These are phyloP conservation scores for Cryptococcus sp. DNA, from an alignment of 1,284 basidiomycete genomes.

Conservation along the genomic window DNA sequence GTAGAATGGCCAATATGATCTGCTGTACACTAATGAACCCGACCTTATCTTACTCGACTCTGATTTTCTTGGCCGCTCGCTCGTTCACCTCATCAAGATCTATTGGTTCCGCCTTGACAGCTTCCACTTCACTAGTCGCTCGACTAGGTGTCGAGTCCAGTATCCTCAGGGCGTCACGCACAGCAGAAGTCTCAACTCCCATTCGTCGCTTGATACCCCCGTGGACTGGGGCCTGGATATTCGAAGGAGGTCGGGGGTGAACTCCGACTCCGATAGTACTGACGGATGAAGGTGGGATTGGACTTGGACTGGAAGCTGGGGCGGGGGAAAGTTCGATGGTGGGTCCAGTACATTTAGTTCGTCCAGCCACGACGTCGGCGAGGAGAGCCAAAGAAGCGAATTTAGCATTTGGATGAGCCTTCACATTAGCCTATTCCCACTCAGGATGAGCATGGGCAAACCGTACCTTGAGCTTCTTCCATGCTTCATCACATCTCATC, in stretches of 20 bases:
- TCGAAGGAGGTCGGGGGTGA: conserved; percentile 13
- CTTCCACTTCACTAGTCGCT: background rate
- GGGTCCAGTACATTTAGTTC: conserved; percentile 71
- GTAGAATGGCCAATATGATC: background rate
- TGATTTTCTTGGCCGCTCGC: background rate
- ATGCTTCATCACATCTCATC: conserved; percentile 76
- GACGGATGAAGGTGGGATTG: conserved; percentile 50
- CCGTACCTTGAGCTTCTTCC: conserved; percentile 67
- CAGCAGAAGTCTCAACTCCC: conserved; percentile 70
- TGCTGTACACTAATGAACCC: background rate
- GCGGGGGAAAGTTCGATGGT: conserved; percentile 61
- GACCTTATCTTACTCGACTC: background rate
- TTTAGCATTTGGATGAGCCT: conserved; percentile 74
- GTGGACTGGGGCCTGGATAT: conserved; percentile 57
- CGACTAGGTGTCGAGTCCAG: conserved; percentile 53
- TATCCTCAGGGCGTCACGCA: conserved; percentile 69
- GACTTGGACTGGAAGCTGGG: conserved; percentile 20
- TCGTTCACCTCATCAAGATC: background rate
- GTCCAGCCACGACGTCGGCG: conserved; percentile 79
- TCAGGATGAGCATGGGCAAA: no score
- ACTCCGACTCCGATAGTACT: conserved; percentile 9
- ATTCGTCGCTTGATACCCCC: conserved; percentile 55
- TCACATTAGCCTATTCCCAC: background rate
- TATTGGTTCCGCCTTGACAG: background rate
- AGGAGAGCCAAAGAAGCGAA: conserved; percentile 75